Conservation (phyloP, 768 basidiomycete species). For the Podaxis sp. region DNA sequence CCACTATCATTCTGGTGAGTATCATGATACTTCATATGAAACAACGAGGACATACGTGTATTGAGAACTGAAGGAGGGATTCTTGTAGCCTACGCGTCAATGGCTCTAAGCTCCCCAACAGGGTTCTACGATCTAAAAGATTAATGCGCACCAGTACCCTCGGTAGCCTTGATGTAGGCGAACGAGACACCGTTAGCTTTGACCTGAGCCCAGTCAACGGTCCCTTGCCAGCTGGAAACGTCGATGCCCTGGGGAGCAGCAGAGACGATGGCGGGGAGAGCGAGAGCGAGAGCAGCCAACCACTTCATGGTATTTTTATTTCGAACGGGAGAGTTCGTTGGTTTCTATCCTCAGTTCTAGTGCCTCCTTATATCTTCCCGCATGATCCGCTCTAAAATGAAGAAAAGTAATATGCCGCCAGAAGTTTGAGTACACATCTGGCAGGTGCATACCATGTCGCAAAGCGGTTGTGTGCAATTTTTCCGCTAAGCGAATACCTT, state of each 20-base stretch:
- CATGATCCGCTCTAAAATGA: not conserved
- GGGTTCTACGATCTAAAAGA: not conserved
- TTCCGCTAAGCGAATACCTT: not conserved
- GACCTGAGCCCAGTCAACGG: conserved; percentile 48
- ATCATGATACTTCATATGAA: not conserved
- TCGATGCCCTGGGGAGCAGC: conserved; percentile 48
- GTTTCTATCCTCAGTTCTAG: not conserved
- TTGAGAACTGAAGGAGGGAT: conserved; percentile 40
- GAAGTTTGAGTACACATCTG: not conserved
- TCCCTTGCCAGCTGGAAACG: conserved; percentile 46
- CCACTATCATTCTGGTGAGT: conserved; percentile 32
- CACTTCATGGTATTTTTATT: not conserved
- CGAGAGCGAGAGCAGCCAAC: not conserved
- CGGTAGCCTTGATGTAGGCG: conserved; percentile 66
- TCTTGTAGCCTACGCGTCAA: conserved; percentile 27
- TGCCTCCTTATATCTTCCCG: not conserved
- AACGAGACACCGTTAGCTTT: conserved; percentile 48
- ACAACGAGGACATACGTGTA: not conserved
- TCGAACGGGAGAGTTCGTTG: not conserved
- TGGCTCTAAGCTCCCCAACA: not conserved
- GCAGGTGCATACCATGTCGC: not conserved
- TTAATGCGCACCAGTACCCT: conserved; percentile 41
- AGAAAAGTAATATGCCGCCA: not conserved
- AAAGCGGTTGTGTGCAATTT: not conserved
- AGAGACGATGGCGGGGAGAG: conserved; percentile 2